phyloP scores from a whole-genome alignment of 495 filamentous ascomycete genomes.

The Podospora appendiculata region DNA sequence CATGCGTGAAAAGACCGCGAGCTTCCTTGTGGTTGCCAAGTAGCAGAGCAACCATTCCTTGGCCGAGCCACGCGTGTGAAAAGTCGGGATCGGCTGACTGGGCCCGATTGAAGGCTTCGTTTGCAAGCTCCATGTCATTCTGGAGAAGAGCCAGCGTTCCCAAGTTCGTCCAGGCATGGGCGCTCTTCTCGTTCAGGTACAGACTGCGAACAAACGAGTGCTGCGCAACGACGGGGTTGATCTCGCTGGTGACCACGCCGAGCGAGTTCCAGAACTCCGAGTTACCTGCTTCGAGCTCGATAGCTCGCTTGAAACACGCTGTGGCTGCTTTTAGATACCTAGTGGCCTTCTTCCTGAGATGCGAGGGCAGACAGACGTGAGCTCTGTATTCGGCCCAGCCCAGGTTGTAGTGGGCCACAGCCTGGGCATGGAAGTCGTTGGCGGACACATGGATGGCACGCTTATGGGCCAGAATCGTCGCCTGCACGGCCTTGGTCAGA shows the following conservation, averaged over 20 bases:
- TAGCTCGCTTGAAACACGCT: constrained; percentile 90
- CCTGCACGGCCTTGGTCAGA: constrained; percentile 46
- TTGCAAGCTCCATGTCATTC: constrained; percentile 72
- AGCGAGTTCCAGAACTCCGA: constrained; percentile 97
- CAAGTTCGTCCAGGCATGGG: constrained; percentile 83
- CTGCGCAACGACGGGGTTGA: constrained; percentile 85
- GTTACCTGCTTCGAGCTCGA: constrained; percentile 92
- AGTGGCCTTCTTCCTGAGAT: constrained; percentile 41
- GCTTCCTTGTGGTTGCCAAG: constrained; percentile 70
- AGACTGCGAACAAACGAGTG: constrained; percentile 91
- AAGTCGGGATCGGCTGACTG: constrained; percentile 94
- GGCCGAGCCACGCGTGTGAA: constrained; percentile 86
- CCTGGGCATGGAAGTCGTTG: constrained; percentile 80
- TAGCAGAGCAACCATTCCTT: constrained; percentile 74
- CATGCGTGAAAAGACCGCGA: constrained; percentile 81
- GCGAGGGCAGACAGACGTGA: constrained; percentile 51
- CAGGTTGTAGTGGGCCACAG: constrained; percentile 93
- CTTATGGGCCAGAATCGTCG: constrained; percentile 78
- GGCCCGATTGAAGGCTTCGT: constrained; percentile 79
- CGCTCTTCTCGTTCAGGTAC: constrained; percentile 80
- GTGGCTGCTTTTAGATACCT: constrained; percentile 75
- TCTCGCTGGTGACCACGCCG: constrained; percentile 74
- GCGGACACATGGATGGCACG: constrained; percentile 67
- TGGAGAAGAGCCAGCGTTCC: constrained; percentile 80
- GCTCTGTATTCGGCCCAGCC: constrained; percentile 88